Evolutionary conservation across 177 flowering plant genomes (phyloP).

Genomic region (Vitis hybrid): DNA sequence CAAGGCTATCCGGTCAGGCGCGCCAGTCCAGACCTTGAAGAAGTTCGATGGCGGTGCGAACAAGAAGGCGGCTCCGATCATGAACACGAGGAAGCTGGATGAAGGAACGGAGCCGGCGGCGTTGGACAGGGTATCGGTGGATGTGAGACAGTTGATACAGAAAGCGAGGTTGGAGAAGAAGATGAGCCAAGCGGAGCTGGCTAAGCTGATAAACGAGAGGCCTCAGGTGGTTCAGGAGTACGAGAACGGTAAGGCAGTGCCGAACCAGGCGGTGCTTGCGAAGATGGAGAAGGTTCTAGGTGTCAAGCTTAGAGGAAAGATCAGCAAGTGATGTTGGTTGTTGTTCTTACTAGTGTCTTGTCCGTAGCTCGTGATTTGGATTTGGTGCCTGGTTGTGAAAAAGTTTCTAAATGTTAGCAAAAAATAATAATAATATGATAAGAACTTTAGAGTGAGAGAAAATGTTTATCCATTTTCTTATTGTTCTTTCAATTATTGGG

Average conservation of each 20-base stretch:
- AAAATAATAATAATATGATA: too few relatives aligned
- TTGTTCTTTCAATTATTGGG: too few relatives aligned
- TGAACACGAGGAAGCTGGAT: constrained; percentile 58
- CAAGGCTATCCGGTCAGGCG: constrained; percentile 64
- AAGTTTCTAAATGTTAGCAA: too few relatives aligned
- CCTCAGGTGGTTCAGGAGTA: constrained; percentile 80
- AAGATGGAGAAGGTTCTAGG: constrained; percentile 59
- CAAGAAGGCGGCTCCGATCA: constrained; percentile 50
- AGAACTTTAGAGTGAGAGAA: too few relatives aligned
- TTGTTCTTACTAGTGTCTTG: too few relatives aligned
- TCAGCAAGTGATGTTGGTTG: constrained; percentile 12
- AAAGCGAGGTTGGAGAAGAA: constrained; percentile 75
- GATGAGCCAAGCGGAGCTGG: constrained; percentile 82
- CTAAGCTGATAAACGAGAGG: constrained; percentile 74
- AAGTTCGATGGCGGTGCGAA: constrained; percentile 63
- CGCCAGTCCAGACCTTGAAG: constrained; percentile 51
- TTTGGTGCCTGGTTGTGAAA: background rate
- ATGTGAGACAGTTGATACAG: constrained; percentile 61
- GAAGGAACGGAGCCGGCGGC: constrained; percentile 60
- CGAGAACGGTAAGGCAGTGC: constrained; percentile 81
- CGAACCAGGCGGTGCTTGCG: constrained; percentile 50
- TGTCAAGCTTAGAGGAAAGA: constrained; percentile 44
- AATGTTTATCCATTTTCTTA: too few relatives aligned
- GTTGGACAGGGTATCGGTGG: constrained; percentile 42
- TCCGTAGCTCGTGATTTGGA: too few relatives aligned